Conservation (phyloP, 768 basidiomycete genomes). For the Coprinellus micaceus region DNA sequence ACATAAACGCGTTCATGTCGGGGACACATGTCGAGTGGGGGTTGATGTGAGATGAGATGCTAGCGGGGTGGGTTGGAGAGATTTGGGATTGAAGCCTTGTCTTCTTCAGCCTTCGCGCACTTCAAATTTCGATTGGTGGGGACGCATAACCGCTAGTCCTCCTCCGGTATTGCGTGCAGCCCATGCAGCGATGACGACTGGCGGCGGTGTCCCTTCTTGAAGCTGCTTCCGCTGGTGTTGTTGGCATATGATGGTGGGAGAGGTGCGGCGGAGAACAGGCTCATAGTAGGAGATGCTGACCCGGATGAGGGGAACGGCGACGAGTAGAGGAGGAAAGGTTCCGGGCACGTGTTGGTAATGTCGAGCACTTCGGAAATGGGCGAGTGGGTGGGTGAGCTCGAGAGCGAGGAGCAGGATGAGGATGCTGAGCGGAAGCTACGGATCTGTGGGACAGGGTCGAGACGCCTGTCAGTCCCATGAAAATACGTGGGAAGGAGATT, state of each 20-base stretch:
- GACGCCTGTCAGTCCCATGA: not conserved
- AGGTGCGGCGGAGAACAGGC: not conserved
- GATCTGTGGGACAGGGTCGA: not conserved
- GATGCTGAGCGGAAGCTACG: not conserved
- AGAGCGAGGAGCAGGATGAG: slow-evolving; percentile 1
- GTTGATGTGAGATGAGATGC: not conserved
- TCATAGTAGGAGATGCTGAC: not conserved
- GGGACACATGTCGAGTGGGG: not conserved
- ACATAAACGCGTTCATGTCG: not conserved
- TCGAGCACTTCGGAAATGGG: slow-evolving; percentile 5
- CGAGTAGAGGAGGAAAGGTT: slow-evolving; percentile 7
- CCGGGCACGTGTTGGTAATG: slow-evolving; percentile 6
- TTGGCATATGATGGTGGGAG: not conserved
- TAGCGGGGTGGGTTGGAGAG: no score
- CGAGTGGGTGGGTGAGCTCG: slow-evolving; percentile 7
- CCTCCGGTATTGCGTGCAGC: slow-evolving; percentile 10
- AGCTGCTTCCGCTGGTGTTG: not conserved
- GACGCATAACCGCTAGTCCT: slow-evolving; percentile 4
- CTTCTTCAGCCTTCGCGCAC: no score
- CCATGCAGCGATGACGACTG: slow-evolving; percentile 5
- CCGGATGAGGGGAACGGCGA: not conserved
- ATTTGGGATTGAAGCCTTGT: no score
- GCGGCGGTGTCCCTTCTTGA: slow-evolving; percentile 6
- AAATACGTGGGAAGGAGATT: not conserved
- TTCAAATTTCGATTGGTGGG: not conserved